Conservation (phyloP, 2,329 filamentous ascomycete genomes). For the Diaporthe batatas region DNA sequence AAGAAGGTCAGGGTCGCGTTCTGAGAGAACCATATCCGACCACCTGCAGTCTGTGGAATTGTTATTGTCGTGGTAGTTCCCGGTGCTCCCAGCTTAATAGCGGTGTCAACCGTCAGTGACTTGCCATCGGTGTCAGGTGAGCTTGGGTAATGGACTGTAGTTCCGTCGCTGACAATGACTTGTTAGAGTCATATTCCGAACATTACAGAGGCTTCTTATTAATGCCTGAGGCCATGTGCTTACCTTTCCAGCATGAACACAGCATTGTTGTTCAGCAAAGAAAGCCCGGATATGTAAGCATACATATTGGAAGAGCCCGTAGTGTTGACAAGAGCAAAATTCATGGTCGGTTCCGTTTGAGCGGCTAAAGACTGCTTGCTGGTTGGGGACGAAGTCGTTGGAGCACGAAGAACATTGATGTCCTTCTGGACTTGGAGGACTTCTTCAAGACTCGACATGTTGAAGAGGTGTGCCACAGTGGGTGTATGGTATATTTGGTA, state of each 20-base stretch:
- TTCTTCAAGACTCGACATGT: conserved; percentile 49
- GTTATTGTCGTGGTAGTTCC: conserved; percentile 71
- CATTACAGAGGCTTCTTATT: background rate
- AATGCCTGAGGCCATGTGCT: background rate
- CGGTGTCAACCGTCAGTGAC: conserved; percentile 68
- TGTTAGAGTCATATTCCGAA: background rate
- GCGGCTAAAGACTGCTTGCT: conserved; percentile 4
- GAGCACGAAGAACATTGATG: conserved; percentile 46
- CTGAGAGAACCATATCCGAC: conserved; percentile 78
- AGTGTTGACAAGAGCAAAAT: conserved; percentile 75
- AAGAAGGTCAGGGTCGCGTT: conserved; percentile 74
- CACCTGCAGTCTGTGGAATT: conserved; percentile 78
- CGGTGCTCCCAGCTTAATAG: conserved; percentile 73
- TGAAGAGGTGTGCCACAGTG: background rate
- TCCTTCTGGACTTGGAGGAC: conserved; percentile 46
- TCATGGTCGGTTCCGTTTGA: conserved; percentile 57
- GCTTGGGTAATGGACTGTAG: conserved; percentile 73
- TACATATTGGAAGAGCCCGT: conserved; percentile 72
- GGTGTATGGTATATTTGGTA: background rate
- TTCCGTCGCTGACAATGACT: conserved; percentile 63
- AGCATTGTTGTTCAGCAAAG: conserved; percentile 69
- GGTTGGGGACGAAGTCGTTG: conserved; percentile 26
- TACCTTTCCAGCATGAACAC: conserved; percentile 71
- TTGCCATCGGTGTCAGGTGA: conserved; percentile 66
- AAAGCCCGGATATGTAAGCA: conserved; percentile 78